phyloP scores from a whole-genome alignment of 2,329 filamentous ascomycete species.

The Penicillium sp. region DNA sequence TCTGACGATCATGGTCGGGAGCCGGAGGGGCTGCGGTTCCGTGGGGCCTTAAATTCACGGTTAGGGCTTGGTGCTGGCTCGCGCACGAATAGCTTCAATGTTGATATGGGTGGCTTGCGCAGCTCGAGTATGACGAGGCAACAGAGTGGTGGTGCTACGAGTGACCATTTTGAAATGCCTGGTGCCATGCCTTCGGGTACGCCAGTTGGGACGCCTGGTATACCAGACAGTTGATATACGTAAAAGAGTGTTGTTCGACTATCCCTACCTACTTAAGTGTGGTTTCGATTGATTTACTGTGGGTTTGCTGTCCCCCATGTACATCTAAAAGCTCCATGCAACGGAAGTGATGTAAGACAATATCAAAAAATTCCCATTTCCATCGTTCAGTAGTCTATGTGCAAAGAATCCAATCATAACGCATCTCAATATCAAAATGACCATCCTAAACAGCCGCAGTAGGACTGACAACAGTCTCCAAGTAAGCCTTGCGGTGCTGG shows the following conservation, averaged over 20 bases:
- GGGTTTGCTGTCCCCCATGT: neutral
- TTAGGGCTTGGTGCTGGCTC: constrained; percentile 32
- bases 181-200: constrained; percentile 33
- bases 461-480: constrained; percentile 42
- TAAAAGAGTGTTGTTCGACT: neutral
- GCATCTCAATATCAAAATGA: constrained; percentile 2
- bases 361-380: neutral
- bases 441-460: constrained; percentile 25
- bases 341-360: neutral
- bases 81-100: constrained; percentile 35
- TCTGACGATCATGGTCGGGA: constrained; percentile 24
- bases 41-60: constrained; percentile 26
- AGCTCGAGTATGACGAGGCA: constrained; percentile 34
- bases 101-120: constrained; percentile 31
- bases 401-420: constrained; percentile 10
- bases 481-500: constrained; percentile 72
- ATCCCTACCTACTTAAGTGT: neutral
- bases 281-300: neutral
- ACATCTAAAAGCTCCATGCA: neutral
- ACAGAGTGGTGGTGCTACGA: constrained; percentile 26
- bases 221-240: neutral
- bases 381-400: neutral
- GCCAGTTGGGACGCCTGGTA: constrained; percentile 6
- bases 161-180: constrained; percentile 40
- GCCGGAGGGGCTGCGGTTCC: constrained; percentile 35